A percentile compares a stretch with the other conserved stretches of the same genome.
phyloP scores from a whole-genome alignment of 371 early-diverging fungal genomes.

The Haplosporangium sp. region DNA sequence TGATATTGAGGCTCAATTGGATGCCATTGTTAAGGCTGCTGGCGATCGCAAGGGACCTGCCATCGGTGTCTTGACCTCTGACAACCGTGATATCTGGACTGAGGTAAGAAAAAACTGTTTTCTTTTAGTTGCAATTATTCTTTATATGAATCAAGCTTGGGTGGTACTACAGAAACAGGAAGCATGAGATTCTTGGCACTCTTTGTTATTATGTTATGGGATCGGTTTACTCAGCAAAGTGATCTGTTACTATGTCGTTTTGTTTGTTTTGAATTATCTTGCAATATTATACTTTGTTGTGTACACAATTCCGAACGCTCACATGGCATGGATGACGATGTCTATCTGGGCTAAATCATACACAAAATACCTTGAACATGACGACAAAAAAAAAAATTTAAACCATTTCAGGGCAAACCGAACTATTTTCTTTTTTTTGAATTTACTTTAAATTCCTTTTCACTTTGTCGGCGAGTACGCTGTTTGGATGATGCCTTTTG shows the following conservation, averaged over 20 bases:
- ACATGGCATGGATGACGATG: background rate
- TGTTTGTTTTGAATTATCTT: background rate
- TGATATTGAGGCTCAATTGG: constrained; percentile 76
- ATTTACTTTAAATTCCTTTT: constrained; percentile 18
- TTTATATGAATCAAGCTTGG: background rate
- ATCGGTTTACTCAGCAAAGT: constrained; percentile 1
- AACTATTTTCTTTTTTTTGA: background rate
- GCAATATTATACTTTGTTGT: background rate
- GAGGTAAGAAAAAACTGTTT: constrained; percentile 65
- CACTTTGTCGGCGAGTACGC: constrained; percentile 32
- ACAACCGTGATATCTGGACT: constrained; percentile 94
- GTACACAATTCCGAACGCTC: background rate
- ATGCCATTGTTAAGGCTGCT: constrained; percentile 78
- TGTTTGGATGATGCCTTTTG: constrained; percentile 19
- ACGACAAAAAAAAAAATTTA: background rate
- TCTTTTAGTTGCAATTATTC: background rate
- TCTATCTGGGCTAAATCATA: background rate
- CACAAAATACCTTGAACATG: background rate
- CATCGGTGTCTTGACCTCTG: constrained; percentile 90
- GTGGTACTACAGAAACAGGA: background rate
- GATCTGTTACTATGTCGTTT: background rate
- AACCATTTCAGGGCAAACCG: constrained; percentile 46
- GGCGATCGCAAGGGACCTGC: constrained; percentile 78
- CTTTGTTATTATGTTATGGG: background rate
- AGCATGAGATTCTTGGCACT: background rate